Percentiles rank a stretch among this genome's conserved stretches.
Conservation (phyloP, 2,329 filamentous ascomycete genomes). For the Cordyceps cateniannulata region DNA sequence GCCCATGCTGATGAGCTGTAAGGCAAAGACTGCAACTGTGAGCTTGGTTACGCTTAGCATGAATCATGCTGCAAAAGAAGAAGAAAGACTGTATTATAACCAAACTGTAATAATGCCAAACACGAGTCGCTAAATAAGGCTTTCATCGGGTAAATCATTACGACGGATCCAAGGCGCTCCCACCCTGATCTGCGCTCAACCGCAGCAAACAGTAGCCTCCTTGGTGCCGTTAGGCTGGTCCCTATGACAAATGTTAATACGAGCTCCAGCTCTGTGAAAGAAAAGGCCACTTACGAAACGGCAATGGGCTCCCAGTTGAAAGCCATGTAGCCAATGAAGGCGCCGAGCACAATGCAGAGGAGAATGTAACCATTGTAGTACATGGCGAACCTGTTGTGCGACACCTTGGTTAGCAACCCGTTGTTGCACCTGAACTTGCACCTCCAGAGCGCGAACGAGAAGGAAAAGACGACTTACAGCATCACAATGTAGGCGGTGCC, state of each 20-base stretch:
- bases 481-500: slow-evolving; percentile 74
- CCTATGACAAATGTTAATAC: slow-evolving; percentile 6
- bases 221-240: slow-evolving; percentile 28
- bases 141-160: background rate
- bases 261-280: background rate
- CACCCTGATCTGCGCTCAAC: slow-evolving; percentile 19
- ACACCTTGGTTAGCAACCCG: slow-evolving; percentile 1
- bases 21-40: too few species aligned
- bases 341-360: slow-evolving; percentile 72
- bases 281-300: slow-evolving; percentile 20
- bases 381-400: slow-evolving; percentile 38
- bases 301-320: slow-evolving; percentile 62
- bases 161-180: background rate
- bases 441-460: background rate
- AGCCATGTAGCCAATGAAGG: slow-evolving; percentile 64
- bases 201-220: slow-evolving; percentile 36
- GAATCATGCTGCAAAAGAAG: too few species aligned
- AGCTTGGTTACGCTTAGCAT: too few species aligned
- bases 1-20: slow-evolving; percentile 3
- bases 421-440: background rate
- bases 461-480: slow-evolving; percentile 36
- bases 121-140: background rate
- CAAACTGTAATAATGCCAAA: background rate
- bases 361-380: slow-evolving; percentile 69
- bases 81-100: background rate